Base-by-base conservation (phyloP, 2,329 filamentous ascomycete genomes). In the Calonectria ilicicola region DNA sequence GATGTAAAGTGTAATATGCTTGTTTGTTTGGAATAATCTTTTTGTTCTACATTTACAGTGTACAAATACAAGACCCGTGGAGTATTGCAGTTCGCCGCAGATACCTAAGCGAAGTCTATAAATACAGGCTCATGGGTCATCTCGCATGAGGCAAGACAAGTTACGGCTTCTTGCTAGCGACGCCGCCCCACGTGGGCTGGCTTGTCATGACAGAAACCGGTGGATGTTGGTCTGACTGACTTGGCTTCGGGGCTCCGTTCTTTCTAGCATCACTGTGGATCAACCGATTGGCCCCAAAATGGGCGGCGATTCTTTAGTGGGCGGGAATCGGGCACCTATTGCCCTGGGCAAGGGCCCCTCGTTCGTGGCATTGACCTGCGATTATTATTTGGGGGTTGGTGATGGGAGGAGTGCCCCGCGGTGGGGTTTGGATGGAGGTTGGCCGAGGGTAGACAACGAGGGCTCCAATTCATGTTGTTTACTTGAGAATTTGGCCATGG, bases 361-460 rank as follows among this genome's bases (percentile, higher is more conserved):
- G 67, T 68, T 73, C 64, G 60, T 69, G 27, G 38, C 21, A 56
- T 47, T 65, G 51, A 46, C 19, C 47, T 23, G 42, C 29, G 32
- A 64, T 63, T 60, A 60, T 68, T 60, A 72, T 65, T 67, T 71
- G 64, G 58, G 26, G 47, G 23, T 67, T 58, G 64, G 49, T 69
- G 64, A 69, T 65, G 44, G 47, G 29, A 49, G 47, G 62, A 58
- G 49, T 76, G 70, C 73, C 75, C 76, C 77, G 74, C 74, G 73
- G 78, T 72, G 77, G 77, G 76, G 77, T 69, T 74, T 12, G 44
- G 65, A 76, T 70, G 51, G 70, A 66, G 38, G 70, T 68, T 38
- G 26, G n/a, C 21, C 26, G 60, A 49, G 29, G 19, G 32, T 49
- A n/a, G 42, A 40, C 8, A 21, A 12, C 19, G 32, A 35, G 32